phyloP scores from a whole-genome alignment of 768 basidiomycete species.

The Tulasnella sp. region DNA sequence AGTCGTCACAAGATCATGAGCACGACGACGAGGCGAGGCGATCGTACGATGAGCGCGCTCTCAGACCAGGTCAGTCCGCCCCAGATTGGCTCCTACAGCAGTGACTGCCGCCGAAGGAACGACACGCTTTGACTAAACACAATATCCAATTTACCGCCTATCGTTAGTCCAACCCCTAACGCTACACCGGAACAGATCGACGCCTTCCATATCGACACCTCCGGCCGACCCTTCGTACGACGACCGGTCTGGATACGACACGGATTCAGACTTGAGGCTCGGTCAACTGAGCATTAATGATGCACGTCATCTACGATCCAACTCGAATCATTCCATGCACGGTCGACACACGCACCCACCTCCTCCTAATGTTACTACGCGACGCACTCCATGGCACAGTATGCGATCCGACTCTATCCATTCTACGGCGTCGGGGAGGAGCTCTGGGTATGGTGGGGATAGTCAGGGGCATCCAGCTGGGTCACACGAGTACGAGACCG shows the following conservation, averaged over 20 bases:
- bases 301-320: neutral
- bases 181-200: constrained; percentile 4
- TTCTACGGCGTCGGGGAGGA: neutral
- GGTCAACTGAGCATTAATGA: constrained; percentile 30
- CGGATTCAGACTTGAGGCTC: constrained; percentile 29
- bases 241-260: constrained; percentile 16
- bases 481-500: constrained; percentile 1
- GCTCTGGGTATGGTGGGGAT: neutral
- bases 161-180: constrained; percentile 5
- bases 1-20: no score
- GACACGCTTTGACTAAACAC: no score
- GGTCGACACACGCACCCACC: neutral
- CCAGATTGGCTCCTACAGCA: no score
- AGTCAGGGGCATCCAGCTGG: neutral
- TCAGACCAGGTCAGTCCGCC: no score
- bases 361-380: neutral
- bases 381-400: constrained; percentile 25
- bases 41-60: no score
- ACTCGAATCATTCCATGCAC: neutral
- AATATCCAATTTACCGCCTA: no score
- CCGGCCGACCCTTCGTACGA: neutral
- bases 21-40: no score
- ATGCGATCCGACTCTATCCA: constrained; percentile 6
- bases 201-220: neutral
- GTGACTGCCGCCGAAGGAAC: no score